A percentile compares a stretch with the other conserved stretches of the same genome.
phyloP scores from a whole-genome alignment of 345 rosid genomes.

The Pistacia integerrima region DNA sequence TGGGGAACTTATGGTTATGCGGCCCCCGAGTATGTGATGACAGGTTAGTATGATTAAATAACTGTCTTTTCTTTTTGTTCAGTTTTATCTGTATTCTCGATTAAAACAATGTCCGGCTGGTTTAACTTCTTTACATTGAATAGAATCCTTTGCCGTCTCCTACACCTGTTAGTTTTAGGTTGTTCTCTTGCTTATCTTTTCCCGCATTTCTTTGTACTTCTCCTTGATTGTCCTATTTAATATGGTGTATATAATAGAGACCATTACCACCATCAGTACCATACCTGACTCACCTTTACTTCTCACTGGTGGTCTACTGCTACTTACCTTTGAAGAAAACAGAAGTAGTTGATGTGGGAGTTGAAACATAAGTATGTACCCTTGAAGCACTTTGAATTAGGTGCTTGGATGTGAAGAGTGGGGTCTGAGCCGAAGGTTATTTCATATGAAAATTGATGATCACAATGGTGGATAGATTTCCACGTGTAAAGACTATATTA shows the following conservation, averaged over 20 bases:
- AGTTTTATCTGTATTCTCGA: background rate
- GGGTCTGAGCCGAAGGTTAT: background rate
- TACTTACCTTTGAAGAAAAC: background rate
- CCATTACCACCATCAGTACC: background rate
- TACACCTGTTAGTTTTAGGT: background rate
- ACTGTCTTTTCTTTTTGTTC: background rate
- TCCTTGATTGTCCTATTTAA: background rate
- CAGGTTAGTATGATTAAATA: constrained; percentile 20
- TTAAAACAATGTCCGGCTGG: background rate
- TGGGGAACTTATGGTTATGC: constrained; percentile 17
- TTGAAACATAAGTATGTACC: background rate
- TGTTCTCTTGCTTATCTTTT: background rate
- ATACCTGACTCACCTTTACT: background rate
- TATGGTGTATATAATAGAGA: background rate
- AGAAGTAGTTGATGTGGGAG: background rate
- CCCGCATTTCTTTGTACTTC: background rate
- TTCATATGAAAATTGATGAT: background rate
- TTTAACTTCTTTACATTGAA: background rate
- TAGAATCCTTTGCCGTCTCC: background rate
- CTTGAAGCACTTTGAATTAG: background rate
- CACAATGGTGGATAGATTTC: background rate
- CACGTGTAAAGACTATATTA: background rate
- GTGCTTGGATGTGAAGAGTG: background rate
- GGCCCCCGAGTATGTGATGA: constrained; percentile 25
- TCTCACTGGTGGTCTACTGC: background rate